These are phyloP conservation scores for Colletotrichum nymphaeae DNA, from an alignment of 2,329 filamentous ascomycete species.

Conservation along the genomic window DNA sequence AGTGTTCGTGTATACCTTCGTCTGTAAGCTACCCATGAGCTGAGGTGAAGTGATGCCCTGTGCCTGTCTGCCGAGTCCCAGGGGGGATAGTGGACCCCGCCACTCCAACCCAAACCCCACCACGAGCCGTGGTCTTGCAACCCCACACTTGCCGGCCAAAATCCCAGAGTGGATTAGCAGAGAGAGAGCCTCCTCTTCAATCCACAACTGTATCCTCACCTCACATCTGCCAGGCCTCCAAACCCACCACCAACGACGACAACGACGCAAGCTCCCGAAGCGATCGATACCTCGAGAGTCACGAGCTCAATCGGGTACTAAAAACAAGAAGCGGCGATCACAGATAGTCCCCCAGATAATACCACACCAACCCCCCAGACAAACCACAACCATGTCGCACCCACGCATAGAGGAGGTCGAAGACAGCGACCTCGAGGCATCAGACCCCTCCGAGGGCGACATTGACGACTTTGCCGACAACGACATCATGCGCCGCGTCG, in stretches of 20 bases:
- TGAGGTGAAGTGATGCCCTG: not conserved
- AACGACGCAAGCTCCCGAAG: not conserved
- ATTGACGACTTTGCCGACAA: constrained; percentile 72
- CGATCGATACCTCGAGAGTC: not conserved
- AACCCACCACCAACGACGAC: constrained; percentile 19
- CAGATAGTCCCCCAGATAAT: constrained; percentile 12
- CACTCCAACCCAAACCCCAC: constrained; percentile 21
- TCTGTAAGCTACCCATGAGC: not conserved
- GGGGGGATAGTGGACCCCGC: constrained; percentile 10
- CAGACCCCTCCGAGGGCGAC: constrained; percentile 90
- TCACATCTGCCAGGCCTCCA: constrained; percentile 17
- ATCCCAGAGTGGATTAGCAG: constrained; percentile 31
- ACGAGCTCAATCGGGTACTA: not conserved
- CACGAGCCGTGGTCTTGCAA: constrained; percentile 27
- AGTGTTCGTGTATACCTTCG: not conserved
- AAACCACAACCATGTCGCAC: constrained; percentile 74
- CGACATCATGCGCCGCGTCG: constrained; percentile 65
- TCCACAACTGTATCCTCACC: constrained; percentile 31
- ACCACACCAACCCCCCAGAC: constrained; percentile 2
- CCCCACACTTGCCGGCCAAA: constrained; percentile 31
- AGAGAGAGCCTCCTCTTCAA: constrained; percentile 25
- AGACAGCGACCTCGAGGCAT: constrained; percentile 77
- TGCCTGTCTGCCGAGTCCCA: constrained; percentile 7
- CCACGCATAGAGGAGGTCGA: constrained; percentile 93
- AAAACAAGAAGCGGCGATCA: not conserved